A percentile compares a stretch with the other conserved stretches of the same genome.
These are phyloP conservation scores for Smallanthus sonchifolius DNA, from an alignment of 129 eudicot species.

Conservation along the genomic window DNA sequence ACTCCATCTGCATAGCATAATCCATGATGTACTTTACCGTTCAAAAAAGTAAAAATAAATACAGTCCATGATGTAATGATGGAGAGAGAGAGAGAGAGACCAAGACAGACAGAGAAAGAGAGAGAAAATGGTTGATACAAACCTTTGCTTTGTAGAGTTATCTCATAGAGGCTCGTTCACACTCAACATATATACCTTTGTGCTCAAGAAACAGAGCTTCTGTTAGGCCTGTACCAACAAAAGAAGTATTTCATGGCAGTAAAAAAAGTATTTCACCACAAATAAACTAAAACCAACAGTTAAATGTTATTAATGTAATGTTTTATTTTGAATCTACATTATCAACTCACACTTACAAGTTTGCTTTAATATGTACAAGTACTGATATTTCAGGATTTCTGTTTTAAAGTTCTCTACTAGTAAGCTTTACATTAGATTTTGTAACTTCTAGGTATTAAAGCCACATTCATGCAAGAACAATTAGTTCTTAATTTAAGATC, in stretches of 20 bases:
- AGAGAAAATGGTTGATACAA: neutral
- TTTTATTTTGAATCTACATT: neutral
- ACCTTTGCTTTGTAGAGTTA: conserved; percentile 90
- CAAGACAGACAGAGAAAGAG: neutral
- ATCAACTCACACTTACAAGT: neutral
- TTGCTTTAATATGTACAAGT: neutral
- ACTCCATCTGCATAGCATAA: conserved; percentile 60
- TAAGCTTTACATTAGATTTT: neutral
- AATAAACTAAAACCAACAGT: neutral
- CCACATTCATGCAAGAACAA: neutral
- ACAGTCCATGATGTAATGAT: neutral
- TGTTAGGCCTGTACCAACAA: conserved; percentile 61
- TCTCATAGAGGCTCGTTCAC: conserved; percentile 75
- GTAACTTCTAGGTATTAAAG: neutral
- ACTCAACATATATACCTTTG: conserved; percentile 78
- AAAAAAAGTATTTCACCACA: neutral
- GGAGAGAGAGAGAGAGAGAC: neutral
- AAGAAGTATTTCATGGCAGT: conserved; percentile 2
- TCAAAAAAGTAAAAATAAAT: neutral
- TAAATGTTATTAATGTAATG: neutral
- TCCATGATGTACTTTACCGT: neutral
- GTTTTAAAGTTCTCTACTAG: neutral
- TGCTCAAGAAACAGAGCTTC: conserved; percentile 79
- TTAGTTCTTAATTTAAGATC: neutral
- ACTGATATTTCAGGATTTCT: neutral